phyloP scores from a whole-genome alignment of 2,329 filamentous ascomycete species.

The Epichloe typhina region DNA sequence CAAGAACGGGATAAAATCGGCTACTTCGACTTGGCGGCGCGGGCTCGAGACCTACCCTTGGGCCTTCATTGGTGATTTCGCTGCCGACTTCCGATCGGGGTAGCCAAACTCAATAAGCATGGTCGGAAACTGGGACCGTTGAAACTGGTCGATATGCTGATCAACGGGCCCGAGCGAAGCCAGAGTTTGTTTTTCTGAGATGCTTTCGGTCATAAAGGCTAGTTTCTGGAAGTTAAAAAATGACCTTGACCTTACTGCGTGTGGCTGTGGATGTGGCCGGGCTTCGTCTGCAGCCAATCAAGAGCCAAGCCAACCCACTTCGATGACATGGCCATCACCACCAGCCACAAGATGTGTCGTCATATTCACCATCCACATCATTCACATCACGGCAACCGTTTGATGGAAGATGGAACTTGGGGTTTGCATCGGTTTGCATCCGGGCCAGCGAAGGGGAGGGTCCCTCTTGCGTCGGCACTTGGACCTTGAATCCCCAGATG shows the following conservation, averaged over 20 bases:
- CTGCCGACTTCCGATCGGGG: not conserved
- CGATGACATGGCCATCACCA: not conserved
- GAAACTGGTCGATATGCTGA: not conserved
- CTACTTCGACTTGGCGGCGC: not conserved
- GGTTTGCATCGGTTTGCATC: not conserved
- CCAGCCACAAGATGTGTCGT: conserved; percentile 4
- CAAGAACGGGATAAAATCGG: too few relatives aligned
- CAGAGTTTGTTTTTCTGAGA: too few relatives aligned
- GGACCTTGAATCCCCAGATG: not conserved
- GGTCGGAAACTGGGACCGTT: not conserved
- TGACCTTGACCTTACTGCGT: too few relatives aligned
- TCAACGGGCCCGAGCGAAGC: too few relatives aligned
- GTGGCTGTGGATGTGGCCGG: not conserved
- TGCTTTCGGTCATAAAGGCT: too few relatives aligned
- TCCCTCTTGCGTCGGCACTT: not conserved
- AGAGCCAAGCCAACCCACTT: not conserved
- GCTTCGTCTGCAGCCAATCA: not conserved
- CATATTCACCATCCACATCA: not conserved
- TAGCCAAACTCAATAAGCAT: not conserved
- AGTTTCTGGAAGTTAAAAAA: too few relatives aligned
- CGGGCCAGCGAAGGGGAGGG: not conserved
- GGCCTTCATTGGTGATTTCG: not conserved
- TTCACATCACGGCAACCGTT: not conserved
- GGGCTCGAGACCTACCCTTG: not conserved
- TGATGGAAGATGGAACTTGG: not conserved